A percentile compares a stretch with the other conserved stretches of the same genome.
Conservation (phyloP, 352 stramenopile species). For the Phytophthora agathidicida region DNA sequence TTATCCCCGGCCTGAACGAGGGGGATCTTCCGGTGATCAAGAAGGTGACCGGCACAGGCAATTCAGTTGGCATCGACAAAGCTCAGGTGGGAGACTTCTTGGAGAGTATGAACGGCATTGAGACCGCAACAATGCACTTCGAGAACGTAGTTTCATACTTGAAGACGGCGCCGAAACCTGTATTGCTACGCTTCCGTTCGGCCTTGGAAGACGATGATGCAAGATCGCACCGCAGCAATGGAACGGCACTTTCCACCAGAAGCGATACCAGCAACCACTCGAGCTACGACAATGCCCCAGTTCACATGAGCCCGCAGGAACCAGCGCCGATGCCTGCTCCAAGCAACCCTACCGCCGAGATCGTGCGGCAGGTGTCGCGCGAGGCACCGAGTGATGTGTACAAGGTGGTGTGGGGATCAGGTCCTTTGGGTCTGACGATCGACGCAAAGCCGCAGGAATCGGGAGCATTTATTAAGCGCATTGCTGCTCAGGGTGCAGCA, state of each 20-base stretch:
- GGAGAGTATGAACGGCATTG: slow-evolving; percentile 83
- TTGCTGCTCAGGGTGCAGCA: slow-evolving; percentile 71
- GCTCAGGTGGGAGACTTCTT: slow-evolving; percentile 84
- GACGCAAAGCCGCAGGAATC: slow-evolving; percentile 62
- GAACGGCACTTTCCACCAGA: slow-evolving; percentile 33
- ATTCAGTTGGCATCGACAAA: slow-evolving; percentile 78
- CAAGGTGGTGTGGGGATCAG: slow-evolving; percentile 81
- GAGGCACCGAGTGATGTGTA: slow-evolving; percentile 59
- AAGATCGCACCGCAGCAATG: slow-evolving; percentile 39
- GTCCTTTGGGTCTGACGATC: slow-evolving; percentile 81
- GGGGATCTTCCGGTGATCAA: slow-evolving; percentile 87
- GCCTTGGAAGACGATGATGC: slow-evolving; percentile 42
- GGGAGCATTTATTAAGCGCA: slow-evolving; percentile 87
- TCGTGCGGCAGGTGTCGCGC: slow-evolving; percentile 44
- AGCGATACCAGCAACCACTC: slow-evolving; percentile 32
- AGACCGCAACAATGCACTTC: slow-evolving; percentile 72
- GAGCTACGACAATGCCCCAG: slow-evolving; percentile 34
- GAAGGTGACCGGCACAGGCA: slow-evolving; percentile 86
- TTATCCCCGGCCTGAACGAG: slow-evolving; percentile 84
- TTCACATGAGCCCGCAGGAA: slow-evolving; percentile 22
- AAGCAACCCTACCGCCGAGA: slow-evolving; percentile 24
- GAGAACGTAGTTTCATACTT: slow-evolving; percentile 84
- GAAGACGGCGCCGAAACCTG: slow-evolving; percentile 82
- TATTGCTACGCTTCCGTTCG: slow-evolving; percentile 72
- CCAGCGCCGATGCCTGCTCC: slow-evolving; percentile 20